Conservation (phyloP, 257 asterid genomes). For the Knoxia roxburghii region DNA sequence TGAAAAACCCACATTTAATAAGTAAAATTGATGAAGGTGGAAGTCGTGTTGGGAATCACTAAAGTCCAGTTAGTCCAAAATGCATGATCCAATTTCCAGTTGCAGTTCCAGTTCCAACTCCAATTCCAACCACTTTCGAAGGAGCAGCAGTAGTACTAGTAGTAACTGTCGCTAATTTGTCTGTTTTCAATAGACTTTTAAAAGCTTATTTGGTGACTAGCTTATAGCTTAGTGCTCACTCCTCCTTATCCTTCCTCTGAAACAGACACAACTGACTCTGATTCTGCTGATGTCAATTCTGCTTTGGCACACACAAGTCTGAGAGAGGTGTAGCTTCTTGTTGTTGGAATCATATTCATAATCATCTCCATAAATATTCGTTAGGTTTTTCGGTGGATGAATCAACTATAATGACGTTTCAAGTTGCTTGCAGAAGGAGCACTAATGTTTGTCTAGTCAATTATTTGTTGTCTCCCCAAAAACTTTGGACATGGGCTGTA, state of each 20-base stretch:
- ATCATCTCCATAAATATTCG: slow-evolving; percentile 8
- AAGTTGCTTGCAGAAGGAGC: neutral
- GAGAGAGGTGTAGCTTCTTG: neutral
- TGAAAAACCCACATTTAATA: no score
- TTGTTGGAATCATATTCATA: slow-evolving; percentile 19
- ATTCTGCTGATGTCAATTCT: slow-evolving; percentile 8
- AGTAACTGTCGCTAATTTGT: no score
- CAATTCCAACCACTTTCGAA: neutral
- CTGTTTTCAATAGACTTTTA: neutral
- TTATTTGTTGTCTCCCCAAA: neutral
- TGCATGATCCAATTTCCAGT: neutral
- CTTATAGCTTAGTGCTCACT: no score
- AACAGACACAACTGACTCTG: neutral
- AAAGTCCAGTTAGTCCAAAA: no score
- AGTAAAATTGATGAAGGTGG: slow-evolving; percentile 3
- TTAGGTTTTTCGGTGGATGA: neutral
- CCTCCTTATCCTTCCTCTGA: neutral
- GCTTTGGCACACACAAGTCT: neutral
- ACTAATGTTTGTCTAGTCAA: neutral
- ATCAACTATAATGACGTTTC: slow-evolving; percentile 1
- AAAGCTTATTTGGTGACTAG: no score
- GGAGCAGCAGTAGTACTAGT: neutral
- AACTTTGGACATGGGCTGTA: slow-evolving; percentile 9
- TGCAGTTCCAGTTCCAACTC: no score
- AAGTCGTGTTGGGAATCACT: slow-evolving; percentile 9